phyloP scores from a whole-genome alignment of 805 yeast species.

The Starmerella floricola region DNA sequence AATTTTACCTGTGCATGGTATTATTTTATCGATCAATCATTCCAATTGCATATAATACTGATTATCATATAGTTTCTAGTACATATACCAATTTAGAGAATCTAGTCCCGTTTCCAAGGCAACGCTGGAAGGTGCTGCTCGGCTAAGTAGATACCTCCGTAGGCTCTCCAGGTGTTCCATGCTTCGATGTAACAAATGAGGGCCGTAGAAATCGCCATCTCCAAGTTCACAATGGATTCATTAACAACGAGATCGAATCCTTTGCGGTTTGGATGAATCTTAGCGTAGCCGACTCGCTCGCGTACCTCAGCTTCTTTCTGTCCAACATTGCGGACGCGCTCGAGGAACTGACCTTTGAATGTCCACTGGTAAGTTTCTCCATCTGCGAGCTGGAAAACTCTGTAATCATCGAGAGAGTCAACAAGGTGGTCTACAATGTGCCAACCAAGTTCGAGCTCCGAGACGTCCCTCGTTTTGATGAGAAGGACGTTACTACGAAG shows the following conservation, averaged over 20 bases:
- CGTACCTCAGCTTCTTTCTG: constrained; percentile 54
- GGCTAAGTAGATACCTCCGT: constrained; percentile 55
- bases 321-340: constrained; percentile 45
- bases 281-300: constrained; percentile 50
- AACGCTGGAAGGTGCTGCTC: constrained; percentile 21
- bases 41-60: no score
- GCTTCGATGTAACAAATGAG: constrained; percentile 51
- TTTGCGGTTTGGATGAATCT: constrained; percentile 41
- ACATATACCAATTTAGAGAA: neutral
- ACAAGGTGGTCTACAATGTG: constrained; percentile 48
- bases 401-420: constrained; percentile 49
- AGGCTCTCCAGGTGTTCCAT: constrained; percentile 49
- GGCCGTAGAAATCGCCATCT: constrained; percentile 48
- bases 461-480: constrained; percentile 37
- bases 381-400: constrained; percentile 49
- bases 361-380: constrained; percentile 59
- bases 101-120: constrained; percentile 24
- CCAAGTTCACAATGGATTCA: constrained; percentile 43
- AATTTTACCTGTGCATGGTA: no score
- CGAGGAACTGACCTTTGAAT: constrained; percentile 44
- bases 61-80: no score
- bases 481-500: constrained; percentile 46
- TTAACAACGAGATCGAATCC: constrained; percentile 48
- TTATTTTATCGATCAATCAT: no score
- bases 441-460: constrained; percentile 51